Conservation (phyloP, 2,329 filamentous ascomycete species). For the Trichoderma polysporum region DNA sequence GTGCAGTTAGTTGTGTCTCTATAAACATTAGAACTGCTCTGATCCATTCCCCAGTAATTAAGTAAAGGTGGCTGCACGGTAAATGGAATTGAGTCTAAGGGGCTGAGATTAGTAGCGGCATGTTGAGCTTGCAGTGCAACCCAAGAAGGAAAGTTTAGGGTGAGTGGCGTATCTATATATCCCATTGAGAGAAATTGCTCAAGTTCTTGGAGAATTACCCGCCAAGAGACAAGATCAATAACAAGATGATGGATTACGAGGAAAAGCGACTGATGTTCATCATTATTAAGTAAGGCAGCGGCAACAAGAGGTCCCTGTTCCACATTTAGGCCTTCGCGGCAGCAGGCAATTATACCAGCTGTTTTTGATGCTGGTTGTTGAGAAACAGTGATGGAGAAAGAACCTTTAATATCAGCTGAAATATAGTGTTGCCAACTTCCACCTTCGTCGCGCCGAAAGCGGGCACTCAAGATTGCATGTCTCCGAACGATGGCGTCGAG, state of each 20-base stretch:
- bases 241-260: constrained; percentile 35
- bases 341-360: background rate
- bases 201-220: constrained; percentile 42
- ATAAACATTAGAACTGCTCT: background rate
- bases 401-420: background rate
- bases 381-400: background rate
- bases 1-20: background rate
- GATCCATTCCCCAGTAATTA: background rate
- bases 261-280: constrained; percentile 26
- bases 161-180: background rate
- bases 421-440: background rate
- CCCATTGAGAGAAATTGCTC: constrained; percentile 36
- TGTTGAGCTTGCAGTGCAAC: background rate
- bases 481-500: constrained; percentile 1
- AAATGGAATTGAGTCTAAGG: background rate
- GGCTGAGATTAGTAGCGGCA: background rate
- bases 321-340: constrained; percentile 10
- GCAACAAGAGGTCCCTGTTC: constrained; percentile 17
- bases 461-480: constrained; percentile 14
- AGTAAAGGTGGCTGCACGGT: background rate
- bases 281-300: background rate
- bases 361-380: too few species aligned
- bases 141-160: background rate
- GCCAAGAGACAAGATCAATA: constrained; percentile 45
- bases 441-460: background rate